Evolutionary conservation across 2,329 filamentous ascomycete species (phyloP).

Genomic region (Colletotrichum echinochloae): DNA sequence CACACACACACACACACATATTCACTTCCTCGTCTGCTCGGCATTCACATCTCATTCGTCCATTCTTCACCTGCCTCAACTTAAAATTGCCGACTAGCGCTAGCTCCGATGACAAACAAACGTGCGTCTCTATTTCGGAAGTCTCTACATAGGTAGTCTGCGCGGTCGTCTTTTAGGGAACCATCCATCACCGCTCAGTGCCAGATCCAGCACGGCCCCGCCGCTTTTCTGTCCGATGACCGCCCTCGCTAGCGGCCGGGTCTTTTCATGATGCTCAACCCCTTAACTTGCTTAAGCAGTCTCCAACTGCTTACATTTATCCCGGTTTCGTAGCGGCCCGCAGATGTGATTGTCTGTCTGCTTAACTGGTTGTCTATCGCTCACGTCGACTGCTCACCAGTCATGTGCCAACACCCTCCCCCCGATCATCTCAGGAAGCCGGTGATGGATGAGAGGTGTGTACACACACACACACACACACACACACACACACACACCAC

Average conservation of each 20-base stretch:
- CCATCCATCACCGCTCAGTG: background rate
- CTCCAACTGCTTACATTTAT: background rate
- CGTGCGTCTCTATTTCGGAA: constrained; percentile 10
- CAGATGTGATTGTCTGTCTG: background rate
- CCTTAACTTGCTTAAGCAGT: background rate
- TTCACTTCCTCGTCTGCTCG: background rate
- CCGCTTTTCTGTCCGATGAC: background rate
- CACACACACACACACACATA: background rate
- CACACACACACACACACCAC: no score
- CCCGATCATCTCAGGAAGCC: background rate
- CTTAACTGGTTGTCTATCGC: background rate
- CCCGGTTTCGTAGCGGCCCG: background rate
- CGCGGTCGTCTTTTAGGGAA: constrained; percentile 11
- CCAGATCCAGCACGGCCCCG: constrained; percentile 30
- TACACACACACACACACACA: no score
- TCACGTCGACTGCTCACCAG: background rate
- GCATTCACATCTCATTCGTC: background rate
- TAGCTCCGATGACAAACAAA: background rate
- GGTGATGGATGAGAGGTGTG: background rate
- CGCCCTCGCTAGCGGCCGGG: background rate
- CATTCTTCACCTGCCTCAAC: background rate
- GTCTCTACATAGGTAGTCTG: background rate
- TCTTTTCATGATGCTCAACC: background rate
- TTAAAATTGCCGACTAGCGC: constrained; percentile 19
- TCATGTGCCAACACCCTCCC: background rate